phyloP scores from a whole-genome alignment of 2,329 filamentous ascomycete genomes.

The Fusarium nanum region DNA sequence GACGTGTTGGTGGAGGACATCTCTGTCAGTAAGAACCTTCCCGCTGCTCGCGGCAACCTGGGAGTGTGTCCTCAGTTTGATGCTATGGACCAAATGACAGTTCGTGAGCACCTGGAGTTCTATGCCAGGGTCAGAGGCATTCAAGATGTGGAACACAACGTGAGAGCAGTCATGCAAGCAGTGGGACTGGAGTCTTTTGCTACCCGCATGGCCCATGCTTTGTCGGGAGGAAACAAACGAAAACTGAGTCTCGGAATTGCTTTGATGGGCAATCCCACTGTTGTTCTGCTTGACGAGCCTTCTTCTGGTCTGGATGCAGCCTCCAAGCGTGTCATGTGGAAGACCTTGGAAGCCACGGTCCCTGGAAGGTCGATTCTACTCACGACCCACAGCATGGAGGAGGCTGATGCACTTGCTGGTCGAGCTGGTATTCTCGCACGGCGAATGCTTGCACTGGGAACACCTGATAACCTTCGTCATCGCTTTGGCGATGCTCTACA shows the following conservation, averaged over 20 bases:
- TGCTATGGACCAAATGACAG: constrained; percentile 91
- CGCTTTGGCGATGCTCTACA: constrained; percentile 83
- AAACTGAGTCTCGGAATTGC: constrained; percentile 91
- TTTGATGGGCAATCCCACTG: constrained; percentile 89
- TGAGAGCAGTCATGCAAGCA: constrained; percentile 79
- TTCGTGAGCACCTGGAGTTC: constrained; percentile 85
- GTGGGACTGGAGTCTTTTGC: constrained; percentile 80
- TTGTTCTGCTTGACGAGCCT: constrained; percentile 90
- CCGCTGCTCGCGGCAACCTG: constrained; percentile 78
- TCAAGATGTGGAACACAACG: constrained; percentile 78
- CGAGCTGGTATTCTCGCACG: constrained; percentile 87
- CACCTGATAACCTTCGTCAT: constrained; percentile 75
- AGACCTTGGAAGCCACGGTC: constrained; percentile 78
- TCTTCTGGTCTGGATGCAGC: constrained; percentile 90
- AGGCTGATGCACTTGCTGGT: constrained; percentile 87
- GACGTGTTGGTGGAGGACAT: constrained; percentile 84
- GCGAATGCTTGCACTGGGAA: constrained; percentile 86
- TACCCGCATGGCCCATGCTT: constrained; percentile 78
- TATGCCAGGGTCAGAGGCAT: constrained; percentile 89
- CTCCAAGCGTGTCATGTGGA: constrained; percentile 94
- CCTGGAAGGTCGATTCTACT: constrained; percentile 85
- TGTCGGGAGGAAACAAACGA: constrained; percentile 93
- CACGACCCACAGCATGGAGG: constrained; percentile 95
- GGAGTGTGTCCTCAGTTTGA: constrained; percentile 94
- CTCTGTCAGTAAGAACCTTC: constrained; percentile 78